Evolutionary conservation across 768 basidiomycete genomes (phyloP).

Genomic region (Trichaptum fuscoviolaceum): DNA sequence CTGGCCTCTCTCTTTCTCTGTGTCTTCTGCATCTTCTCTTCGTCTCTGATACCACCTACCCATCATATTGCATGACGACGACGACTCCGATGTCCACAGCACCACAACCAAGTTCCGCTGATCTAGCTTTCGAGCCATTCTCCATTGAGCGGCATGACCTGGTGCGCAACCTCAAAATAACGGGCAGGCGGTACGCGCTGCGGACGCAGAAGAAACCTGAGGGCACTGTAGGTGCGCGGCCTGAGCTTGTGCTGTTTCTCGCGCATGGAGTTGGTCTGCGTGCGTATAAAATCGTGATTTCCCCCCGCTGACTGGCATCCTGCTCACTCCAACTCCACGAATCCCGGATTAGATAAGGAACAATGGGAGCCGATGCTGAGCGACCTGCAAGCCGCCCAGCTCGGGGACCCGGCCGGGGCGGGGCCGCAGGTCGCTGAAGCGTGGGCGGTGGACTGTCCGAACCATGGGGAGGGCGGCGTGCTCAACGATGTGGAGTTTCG

Average conservation of each 20-base stretch:
- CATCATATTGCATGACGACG: background rate
- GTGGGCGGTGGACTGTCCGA: constrained; percentile 52
- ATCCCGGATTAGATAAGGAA: constrained; percentile 34
- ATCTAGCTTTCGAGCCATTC: background rate
- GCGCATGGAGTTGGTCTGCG: constrained; percentile 49
- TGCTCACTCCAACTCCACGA: too few species aligned
- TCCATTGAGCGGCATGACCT: background rate
- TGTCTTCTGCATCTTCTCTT: background rate
- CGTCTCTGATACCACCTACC: background rate
- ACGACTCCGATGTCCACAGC: background rate
- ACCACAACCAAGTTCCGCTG: background rate
- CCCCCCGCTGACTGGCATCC: too few species aligned
- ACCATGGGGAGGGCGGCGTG: constrained; percentile 48
- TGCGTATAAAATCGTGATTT: background rate
- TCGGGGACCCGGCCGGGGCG: constrained; percentile 10
- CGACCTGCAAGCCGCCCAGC: constrained; percentile 30
- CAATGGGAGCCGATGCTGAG: constrained; percentile 52
- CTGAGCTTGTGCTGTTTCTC: constrained; percentile 30
- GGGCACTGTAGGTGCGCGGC: too few species aligned
- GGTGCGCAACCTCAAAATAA: background rate
- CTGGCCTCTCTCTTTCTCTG: too few species aligned
- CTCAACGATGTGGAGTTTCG: constrained; percentile 35
- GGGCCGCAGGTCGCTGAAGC: constrained; percentile 39
- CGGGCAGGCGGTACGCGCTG: background rate
- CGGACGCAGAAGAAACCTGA: background rate